phyloP scores from a whole-genome alignment of 2,329 filamentous ascomycete species.

The Elsinoe arachidis region DNA sequence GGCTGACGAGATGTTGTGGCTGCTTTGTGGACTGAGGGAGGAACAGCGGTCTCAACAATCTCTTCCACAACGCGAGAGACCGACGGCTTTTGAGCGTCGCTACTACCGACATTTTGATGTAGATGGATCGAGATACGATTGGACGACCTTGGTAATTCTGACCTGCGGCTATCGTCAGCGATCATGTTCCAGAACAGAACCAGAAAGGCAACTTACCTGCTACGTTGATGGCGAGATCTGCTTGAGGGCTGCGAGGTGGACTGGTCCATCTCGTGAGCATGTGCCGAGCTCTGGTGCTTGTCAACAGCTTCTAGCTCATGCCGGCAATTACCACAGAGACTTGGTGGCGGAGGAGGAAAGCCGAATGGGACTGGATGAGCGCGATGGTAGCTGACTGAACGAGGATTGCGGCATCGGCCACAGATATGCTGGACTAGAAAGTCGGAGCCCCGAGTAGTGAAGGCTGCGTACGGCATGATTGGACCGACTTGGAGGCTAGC shows the following conservation, averaged over 20 bases:
- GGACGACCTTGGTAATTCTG: neutral
- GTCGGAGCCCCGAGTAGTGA: constrained; percentile 9
- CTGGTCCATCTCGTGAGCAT: neutral
- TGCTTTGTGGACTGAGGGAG: neutral
- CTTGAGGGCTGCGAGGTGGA: neutral
- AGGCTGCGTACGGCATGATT: neutral
- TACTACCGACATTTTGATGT: neutral
- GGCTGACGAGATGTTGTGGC: neutral
- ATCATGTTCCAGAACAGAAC: neutral
- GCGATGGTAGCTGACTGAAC: constrained; percentile 27
- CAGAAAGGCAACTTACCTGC: neutral
- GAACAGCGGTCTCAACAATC: neutral
- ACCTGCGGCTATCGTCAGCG: neutral
- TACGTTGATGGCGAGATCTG: neutral
- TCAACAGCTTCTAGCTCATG: neutral
- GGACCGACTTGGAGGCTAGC: neutral
- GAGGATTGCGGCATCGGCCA: constrained; percentile 25
- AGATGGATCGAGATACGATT: constrained; percentile 12
- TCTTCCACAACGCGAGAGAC: neutral
- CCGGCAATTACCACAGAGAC: constrained; percentile 28
- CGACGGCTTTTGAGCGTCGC: neutral
- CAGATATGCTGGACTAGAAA: constrained; percentile 24
- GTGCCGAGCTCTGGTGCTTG: neutral
- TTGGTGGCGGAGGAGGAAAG: constrained; percentile 25
- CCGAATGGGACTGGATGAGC: constrained; percentile 26